Conservation (phyloP, 106 monocot species). For the Phalaenopsis equestris region DNA sequence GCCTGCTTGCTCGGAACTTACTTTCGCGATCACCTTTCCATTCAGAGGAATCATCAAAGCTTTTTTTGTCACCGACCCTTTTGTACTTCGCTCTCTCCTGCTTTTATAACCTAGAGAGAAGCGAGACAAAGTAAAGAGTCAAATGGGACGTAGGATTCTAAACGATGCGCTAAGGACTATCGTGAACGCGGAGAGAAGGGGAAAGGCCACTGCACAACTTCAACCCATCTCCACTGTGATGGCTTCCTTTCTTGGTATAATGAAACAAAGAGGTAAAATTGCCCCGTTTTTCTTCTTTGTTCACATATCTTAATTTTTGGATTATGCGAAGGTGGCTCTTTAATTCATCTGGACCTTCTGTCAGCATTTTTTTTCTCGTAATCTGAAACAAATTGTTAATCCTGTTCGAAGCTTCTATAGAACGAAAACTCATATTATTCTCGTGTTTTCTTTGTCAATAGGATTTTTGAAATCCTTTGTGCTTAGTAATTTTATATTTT, state of each 20-base stretch:
- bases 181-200: conserved; percentile 67
- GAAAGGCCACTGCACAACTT: conserved; percentile 44
- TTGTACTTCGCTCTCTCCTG: neutral
- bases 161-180: conserved; percentile 70
- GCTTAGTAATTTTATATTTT: too few species aligned
- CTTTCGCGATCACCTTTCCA: neutral
- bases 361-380: neutral
- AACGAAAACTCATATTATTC: neutral
- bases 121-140: neutral
- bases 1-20: neutral
- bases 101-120: neutral
- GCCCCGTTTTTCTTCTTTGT: neutral
- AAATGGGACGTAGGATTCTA: conserved; percentile 69
- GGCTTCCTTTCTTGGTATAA: conserved; percentile 54
- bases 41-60: neutral
- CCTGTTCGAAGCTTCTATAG: neutral
- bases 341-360: neutral
- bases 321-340: neutral
- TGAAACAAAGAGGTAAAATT: conserved; percentile 47
- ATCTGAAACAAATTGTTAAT: neutral
- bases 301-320: neutral
- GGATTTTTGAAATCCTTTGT: too few species aligned
- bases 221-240: conserved; percentile 61
- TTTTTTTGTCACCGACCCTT: neutral
- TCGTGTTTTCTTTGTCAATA: too few species aligned